Conservation (phyloP, 2,329 filamentous ascomycete genomes). For the Didymella keratinophila region DNA sequence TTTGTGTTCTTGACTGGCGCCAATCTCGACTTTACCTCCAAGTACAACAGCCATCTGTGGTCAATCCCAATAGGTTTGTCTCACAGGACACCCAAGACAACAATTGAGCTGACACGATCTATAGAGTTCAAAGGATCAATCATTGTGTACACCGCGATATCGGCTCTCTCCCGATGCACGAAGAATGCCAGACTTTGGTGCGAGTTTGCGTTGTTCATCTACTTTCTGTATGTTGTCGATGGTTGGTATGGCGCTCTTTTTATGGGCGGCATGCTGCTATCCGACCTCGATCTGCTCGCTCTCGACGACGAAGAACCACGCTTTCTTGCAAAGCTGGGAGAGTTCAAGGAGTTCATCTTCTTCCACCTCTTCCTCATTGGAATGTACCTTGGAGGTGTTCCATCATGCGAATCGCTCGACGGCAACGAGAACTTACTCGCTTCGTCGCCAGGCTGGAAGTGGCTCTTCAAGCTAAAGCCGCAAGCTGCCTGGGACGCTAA, state of each 20-base stretch:
- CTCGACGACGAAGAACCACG: conserved; percentile 41
- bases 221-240: conserved; percentile 74
- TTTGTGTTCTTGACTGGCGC: conserved; percentile 68
- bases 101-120: not conserved
- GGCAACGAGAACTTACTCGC: conserved; percentile 58
- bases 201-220: conserved; percentile 63
- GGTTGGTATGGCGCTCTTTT: conserved; percentile 63
- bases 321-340: conserved; percentile 62
- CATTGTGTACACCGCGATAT: conserved; percentile 64
- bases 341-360: conserved; percentile 55
- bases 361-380: conserved; percentile 56
- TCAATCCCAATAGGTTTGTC: conserved; percentile 43
- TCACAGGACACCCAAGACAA: not conserved
- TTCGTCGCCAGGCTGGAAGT: conserved; percentile 67
- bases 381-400: conserved; percentile 68
- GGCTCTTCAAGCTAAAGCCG: conserved; percentile 67
- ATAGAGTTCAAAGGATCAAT: conserved; percentile 65
- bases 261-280: conserved; percentile 47
- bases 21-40: conserved; percentile 62
- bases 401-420: conserved; percentile 54
- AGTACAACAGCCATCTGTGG: conserved; percentile 48
- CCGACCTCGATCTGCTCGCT: conserved; percentile 48
- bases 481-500: conserved; percentile 72
- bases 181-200: conserved; percentile 64
- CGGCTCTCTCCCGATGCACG: conserved; percentile 66